Evolutionary conservation across 768 basidiomycete species (phyloP).

Genomic region (Phaffia tasmanica): DNA sequence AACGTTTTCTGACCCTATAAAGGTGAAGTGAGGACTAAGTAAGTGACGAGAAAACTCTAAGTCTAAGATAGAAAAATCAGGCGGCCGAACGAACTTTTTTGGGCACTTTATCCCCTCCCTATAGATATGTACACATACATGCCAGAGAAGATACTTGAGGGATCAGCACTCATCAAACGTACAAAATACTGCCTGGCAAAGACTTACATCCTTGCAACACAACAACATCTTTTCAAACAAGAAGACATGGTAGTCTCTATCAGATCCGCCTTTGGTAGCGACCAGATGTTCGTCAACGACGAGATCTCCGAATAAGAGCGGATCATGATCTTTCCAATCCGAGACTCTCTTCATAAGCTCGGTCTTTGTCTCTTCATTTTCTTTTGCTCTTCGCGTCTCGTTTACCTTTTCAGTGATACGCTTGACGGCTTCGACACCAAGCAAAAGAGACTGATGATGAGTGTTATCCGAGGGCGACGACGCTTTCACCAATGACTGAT

Average conservation of each 20-base stretch:
- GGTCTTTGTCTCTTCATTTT: constrained; percentile 82
- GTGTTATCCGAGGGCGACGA: constrained; percentile 44
- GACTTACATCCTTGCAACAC: constrained; percentile 81
- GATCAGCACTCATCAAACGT: neutral
- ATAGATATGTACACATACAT: neutral
- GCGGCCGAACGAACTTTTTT: constrained; percentile 11
- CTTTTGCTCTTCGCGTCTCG: constrained; percentile 76
- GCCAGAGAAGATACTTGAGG: neutral
- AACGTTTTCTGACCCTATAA: neutral
- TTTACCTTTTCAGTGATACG: constrained; percentile 92
- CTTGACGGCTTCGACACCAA: constrained; percentile 73
- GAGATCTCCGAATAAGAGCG: constrained; percentile 86
- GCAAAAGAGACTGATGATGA: constrained; percentile 66
- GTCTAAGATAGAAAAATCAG: neutral
- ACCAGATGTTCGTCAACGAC: constrained; percentile 89
- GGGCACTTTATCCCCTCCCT: constrained; percentile 16
- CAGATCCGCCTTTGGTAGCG: constrained; percentile 90
- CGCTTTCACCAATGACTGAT: constrained; percentile 20
- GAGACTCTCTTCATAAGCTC: constrained; percentile 76
- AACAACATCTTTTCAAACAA: constrained; percentile 97
- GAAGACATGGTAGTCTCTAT: constrained; percentile 97
- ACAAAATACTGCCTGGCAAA: neutral
- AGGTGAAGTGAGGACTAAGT: neutral
- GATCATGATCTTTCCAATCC: constrained; percentile 98
- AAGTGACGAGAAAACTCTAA: neutral